phyloP scores from a whole-genome alignment of 192 early-diverging fungal genomes.

The Lobosporangium transversale region DNA sequence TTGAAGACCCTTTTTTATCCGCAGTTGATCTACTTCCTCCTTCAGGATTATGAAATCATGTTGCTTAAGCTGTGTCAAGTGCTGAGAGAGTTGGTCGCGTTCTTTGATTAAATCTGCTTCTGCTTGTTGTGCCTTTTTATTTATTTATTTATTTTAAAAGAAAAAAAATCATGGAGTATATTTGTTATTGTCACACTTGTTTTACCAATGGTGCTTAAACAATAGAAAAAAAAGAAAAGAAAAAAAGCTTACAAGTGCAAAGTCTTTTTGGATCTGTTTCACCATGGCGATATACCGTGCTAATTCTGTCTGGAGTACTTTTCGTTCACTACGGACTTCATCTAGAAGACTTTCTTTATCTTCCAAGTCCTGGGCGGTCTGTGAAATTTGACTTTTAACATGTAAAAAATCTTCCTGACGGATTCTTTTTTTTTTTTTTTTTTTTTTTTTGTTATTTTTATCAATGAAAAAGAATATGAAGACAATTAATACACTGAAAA shows the following conservation, averaged over 20 bases:
- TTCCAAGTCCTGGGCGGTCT: slow-evolving; percentile 22
- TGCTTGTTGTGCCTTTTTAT: slow-evolving; percentile 29
- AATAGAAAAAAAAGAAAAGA: slow-evolving; percentile 5
- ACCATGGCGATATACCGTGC: slow-evolving; percentile 37
- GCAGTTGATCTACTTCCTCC: slow-evolving; percentile 41
- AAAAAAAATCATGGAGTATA: too few relatives aligned
- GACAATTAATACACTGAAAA: too few relatives aligned
- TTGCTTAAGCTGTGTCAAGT: slow-evolving; percentile 24
- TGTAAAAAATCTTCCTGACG: slow-evolving; percentile 40
- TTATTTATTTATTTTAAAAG: too few relatives aligned
- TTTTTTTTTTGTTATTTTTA: too few relatives aligned
- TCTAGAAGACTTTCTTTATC: slow-evolving; percentile 40
- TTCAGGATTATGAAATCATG: slow-evolving; percentile 38
- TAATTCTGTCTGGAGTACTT: slow-evolving; percentile 34
- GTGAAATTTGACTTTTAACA: slow-evolving; percentile 32
- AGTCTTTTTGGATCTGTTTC: slow-evolving; percentile 42
- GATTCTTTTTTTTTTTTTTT: slow-evolving; percentile 21
- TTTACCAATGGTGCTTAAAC: background rate
- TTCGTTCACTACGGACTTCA: slow-evolving; percentile 31
- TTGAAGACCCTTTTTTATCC: slow-evolving; percentile 22
- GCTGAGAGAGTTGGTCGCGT: slow-evolving; percentile 42
- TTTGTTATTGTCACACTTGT: too few relatives aligned
- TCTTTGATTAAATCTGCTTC: slow-evolving; percentile 31
- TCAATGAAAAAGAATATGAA: too few relatives aligned
- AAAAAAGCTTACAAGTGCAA: slow-evolving; percentile 29